A percentile compares a stretch with the other conserved stretches of the same genome.
Conservation (phyloP, 2,329 filamentous ascomycete genomes). For the Shiraia bambusicola region DNA sequence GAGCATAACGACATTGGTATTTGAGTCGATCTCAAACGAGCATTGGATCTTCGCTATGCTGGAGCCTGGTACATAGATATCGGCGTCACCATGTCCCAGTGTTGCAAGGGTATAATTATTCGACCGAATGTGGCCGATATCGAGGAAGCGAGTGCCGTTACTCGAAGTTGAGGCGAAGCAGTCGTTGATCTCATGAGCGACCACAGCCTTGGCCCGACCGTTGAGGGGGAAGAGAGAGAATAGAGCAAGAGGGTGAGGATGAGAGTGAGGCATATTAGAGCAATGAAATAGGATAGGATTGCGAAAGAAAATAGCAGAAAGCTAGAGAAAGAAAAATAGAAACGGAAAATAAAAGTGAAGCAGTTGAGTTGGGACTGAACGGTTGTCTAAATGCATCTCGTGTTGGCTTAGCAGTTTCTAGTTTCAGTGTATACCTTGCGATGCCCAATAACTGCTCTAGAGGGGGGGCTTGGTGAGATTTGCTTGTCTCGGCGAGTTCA, state of each 20-base stretch:
- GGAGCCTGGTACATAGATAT: constrained; percentile 13
- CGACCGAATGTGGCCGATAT: constrained; percentile 4
- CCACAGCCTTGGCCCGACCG: neutral
- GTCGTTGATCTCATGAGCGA: neutral
- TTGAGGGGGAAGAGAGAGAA: constrained; percentile 2
- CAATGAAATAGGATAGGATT: no score
- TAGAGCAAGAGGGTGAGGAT: constrained; percentile 1
- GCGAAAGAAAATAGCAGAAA: no score
- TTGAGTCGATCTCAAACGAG: constrained; percentile 18
- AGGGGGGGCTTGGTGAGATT: no score
- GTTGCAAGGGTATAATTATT: constrained; percentile 1
- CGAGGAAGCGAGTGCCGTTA: constrained; percentile 1
- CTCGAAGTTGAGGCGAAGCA: neutral
- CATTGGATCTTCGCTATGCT: constrained; percentile 19
- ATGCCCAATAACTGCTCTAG: no score
- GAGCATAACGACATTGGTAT: constrained; percentile 8
- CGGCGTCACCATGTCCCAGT: constrained; percentile 3
- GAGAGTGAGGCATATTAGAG: neutral
- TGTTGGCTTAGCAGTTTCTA: no score
- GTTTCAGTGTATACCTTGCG: no score
- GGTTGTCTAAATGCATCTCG: no score
- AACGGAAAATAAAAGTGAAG: neutral
- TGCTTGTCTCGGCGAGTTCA: no score
- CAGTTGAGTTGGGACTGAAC: neutral
- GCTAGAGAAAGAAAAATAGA: neutral